Evolutionary conservation across 495 filamentous ascomycete species (phyloP).

Genomic region (Cercophora samala): DNA sequence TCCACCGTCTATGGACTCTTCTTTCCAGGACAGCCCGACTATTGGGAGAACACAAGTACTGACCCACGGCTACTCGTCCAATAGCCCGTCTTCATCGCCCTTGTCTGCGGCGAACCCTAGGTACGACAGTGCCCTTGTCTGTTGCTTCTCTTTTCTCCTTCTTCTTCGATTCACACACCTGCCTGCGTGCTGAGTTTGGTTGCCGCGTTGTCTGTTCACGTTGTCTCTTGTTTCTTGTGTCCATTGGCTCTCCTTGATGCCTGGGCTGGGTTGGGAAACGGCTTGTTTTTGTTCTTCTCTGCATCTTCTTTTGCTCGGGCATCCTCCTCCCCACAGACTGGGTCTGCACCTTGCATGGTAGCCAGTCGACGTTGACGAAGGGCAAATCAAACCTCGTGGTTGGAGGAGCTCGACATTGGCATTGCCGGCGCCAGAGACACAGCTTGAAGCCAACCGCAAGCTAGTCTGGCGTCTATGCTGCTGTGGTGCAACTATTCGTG

Average conservation of each 20-base stretch:
- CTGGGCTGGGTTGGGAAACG: not conserved
- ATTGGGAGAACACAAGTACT: slow-evolving; percentile 35
- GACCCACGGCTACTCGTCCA: slow-evolving; percentile 22
- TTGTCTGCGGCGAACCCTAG: slow-evolving; percentile 12
- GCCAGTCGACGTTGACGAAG: not conserved
- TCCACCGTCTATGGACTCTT: slow-evolving; percentile 26
- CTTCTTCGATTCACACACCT: slow-evolving; percentile 7
- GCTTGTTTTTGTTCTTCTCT: not conserved
- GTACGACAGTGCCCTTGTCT: not conserved
- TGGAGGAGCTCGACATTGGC: slow-evolving; percentile 11
- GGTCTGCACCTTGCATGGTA: not conserved
- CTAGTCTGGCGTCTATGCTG: slow-evolving; percentile 21
- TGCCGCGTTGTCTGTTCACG: not conserved
- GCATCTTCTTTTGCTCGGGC: slow-evolving; percentile 2
- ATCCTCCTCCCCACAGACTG: not conserved
- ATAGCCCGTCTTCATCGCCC: slow-evolving; percentile 28
- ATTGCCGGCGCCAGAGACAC: slow-evolving; percentile 12
- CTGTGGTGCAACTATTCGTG: slow-evolving; percentile 36
- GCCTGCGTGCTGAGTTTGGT: slow-evolving; percentile 9
- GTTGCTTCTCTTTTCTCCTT: slow-evolving; percentile 6
- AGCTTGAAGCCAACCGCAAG: slow-evolving; percentile 7
- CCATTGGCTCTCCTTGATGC: not conserved
- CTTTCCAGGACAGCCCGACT: slow-evolving; percentile 40
- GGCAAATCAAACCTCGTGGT: slow-evolving; percentile 2
- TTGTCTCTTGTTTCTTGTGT: not conserved